A percentile compares a stretch with the other conserved stretches of the same genome.
phyloP scores from a whole-genome alignment of 306 rosid species.

The Elaeagnus macrophylla region DNA sequence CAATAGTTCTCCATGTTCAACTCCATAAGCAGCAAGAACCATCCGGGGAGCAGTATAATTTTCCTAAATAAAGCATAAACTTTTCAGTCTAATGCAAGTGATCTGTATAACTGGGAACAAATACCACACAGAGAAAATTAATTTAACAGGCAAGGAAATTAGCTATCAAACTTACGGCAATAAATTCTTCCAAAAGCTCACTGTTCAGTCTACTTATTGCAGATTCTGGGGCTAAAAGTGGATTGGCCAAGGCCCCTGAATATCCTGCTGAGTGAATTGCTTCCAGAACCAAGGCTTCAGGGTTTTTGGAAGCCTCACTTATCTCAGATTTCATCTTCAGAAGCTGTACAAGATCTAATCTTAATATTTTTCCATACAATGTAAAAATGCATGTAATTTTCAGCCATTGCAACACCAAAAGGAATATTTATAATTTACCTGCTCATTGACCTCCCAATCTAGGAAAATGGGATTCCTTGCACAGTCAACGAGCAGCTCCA shows the following conservation, averaged over 20 bases:
- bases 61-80: slow-evolving; percentile 46
- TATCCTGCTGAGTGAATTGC: slow-evolving; percentile 81
- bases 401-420: neutral
- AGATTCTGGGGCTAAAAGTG: slow-evolving; percentile 71
- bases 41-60: slow-evolving; percentile 77
- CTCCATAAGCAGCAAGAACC: slow-evolving; percentile 88
- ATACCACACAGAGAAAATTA: neutral
- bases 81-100: slow-evolving; percentile 7
- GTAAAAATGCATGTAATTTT: neutral
- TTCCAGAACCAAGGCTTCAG: slow-evolving; percentile 76
- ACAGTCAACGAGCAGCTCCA: slow-evolving; percentile 72
- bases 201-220: slow-evolving; percentile 48
- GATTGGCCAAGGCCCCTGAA: slow-evolving; percentile 82
- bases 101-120: too few species aligned
- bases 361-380: neutral
- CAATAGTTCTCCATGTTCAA: slow-evolving; percentile 76
- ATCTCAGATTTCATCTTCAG: slow-evolving; percentile 66
- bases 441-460: slow-evolving; percentile 93
- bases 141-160: neutral
- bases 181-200: slow-evolving; percentile 64
- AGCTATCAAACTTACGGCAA: slow-evolving; percentile 57
- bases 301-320: slow-evolving; percentile 67
- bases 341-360: slow-evolving; percentile 37
- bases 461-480: slow-evolving; percentile 78
- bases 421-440: slow-evolving; percentile 36